A percentile compares a stretch with the other conserved stretches of the same genome.
phyloP scores from a whole-genome alignment of 768 basidiomycete species.

The Lyophyllum decastes region DNA sequence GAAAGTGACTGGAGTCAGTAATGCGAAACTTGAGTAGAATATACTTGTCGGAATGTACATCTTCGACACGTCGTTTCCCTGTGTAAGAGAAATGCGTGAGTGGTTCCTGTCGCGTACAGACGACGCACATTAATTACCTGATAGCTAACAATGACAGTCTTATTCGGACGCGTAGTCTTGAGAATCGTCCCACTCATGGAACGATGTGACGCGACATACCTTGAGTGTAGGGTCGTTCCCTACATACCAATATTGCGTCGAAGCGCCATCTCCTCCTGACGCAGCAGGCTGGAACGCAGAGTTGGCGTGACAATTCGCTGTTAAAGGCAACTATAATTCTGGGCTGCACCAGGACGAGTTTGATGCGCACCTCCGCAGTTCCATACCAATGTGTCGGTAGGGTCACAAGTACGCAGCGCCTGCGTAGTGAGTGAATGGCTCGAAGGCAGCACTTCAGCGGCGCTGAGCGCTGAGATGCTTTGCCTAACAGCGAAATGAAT shows the following conservation, averaged over 20 bases:
- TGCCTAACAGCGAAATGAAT: too few relatives aligned
- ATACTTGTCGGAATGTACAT: background rate
- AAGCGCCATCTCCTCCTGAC: slow-evolving; percentile 44
- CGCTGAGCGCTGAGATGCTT: too few relatives aligned
- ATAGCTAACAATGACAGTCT: slow-evolving; percentile 5
- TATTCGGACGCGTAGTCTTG: background rate
- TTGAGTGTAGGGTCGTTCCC: slow-evolving; percentile 36
- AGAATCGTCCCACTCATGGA: background rate
- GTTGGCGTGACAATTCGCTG: slow-evolving; percentile 21
- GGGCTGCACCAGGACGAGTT: background rate
- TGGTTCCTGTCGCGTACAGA: background rate
- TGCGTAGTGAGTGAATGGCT: background rate
- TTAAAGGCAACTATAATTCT: background rate
- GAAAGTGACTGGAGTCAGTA: background rate
- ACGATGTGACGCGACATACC: background rate
- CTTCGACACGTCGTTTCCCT: background rate
- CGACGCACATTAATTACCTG: background rate
- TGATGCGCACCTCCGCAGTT: background rate
- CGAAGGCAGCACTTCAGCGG: too few relatives aligned
- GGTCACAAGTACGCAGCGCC: background rate
- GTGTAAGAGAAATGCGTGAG: background rate
- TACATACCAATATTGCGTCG: slow-evolving; percentile 47
- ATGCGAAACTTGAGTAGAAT: background rate
- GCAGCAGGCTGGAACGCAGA: slow-evolving; percentile 45
- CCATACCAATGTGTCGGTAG: background rate